These are phyloP conservation scores for Letharia columbiana DNA, from an alignment of 495 filamentous ascomycete genomes.

Conservation along the genomic window DNA sequence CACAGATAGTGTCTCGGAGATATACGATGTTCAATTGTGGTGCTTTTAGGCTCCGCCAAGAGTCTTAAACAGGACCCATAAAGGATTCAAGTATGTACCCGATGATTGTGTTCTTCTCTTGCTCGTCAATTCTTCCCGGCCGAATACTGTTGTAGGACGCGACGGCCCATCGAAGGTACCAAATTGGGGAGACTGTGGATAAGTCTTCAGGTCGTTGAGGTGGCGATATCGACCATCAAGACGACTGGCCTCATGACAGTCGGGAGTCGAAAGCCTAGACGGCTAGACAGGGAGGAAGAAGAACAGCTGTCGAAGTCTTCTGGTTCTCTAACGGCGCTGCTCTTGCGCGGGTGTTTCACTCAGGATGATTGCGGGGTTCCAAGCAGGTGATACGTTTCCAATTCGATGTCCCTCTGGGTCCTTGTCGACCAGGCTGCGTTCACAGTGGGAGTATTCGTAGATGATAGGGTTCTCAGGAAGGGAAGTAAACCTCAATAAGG, in stretches of 20 bases:
- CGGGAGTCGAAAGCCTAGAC: background rate
- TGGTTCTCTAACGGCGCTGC: background rate
- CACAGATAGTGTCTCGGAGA: background rate
- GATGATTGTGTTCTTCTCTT: background rate
- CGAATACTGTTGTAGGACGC: background rate
- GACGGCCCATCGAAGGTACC: background rate
- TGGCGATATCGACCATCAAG: background rate
- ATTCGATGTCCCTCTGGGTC: background rate
- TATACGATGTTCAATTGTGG: background rate
- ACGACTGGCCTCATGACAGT: background rate
- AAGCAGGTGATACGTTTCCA: background rate
- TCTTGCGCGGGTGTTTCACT: background rate
- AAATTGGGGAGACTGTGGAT: background rate
- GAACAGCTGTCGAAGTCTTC: background rate
- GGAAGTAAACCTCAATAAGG: background rate
- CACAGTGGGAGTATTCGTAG: background rate
- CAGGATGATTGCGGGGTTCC: background rate
- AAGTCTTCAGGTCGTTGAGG: background rate
- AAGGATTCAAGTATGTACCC: background rate
- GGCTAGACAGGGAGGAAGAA: background rate
- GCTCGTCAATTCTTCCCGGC: background rate
- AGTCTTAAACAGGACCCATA: background rate
- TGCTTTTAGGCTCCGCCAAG: slow-evolving; percentile 1
- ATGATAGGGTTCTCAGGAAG: background rate
- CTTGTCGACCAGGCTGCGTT: background rate